Percentiles rank a stretch among this genome's conserved stretches.
Conservation (phyloP, 2,329 filamentous ascomycete species). For the Colletotrichum aenigma region DNA sequence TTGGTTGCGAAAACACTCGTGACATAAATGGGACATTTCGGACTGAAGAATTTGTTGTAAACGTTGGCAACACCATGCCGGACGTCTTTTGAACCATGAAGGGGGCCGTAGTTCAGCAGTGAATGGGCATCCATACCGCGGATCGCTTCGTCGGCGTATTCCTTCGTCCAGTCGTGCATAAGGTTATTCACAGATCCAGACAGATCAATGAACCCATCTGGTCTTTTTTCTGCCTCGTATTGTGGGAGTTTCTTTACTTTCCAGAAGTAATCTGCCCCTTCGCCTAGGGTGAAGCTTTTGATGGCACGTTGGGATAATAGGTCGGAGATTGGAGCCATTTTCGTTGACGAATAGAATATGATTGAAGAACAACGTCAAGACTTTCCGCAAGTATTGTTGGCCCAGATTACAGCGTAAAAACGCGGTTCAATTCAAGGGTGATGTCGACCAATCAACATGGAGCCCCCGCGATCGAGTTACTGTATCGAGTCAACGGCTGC, state of each 20-base stretch:
- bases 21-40: background rate
- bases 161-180: background rate
- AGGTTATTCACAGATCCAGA: background rate
- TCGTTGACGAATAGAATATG: background rate
- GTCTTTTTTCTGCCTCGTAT: background rate
- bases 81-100: background rate
- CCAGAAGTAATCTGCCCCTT: background rate
- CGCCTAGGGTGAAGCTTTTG: background rate
- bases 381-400: fast-evolving
- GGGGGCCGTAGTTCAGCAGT: background rate
- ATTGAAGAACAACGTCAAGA: background rate
- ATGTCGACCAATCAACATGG: background rate
- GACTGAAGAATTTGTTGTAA: background rate
- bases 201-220: background rate
- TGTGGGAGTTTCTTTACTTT: background rate
- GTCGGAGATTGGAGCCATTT: background rate
- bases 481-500: background rate
- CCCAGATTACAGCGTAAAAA: fast-evolving
- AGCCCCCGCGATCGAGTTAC: background rate
- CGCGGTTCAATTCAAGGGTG: fast-evolving
- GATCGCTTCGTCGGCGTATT: background rate
- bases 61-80: background rate
- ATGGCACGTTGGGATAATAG: background rate
- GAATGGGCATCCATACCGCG: background rate
- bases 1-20: background rate